Base-by-base conservation (phyloP, 129 eudicot genomes). In the Centrapalus pauciflorus region DNA sequence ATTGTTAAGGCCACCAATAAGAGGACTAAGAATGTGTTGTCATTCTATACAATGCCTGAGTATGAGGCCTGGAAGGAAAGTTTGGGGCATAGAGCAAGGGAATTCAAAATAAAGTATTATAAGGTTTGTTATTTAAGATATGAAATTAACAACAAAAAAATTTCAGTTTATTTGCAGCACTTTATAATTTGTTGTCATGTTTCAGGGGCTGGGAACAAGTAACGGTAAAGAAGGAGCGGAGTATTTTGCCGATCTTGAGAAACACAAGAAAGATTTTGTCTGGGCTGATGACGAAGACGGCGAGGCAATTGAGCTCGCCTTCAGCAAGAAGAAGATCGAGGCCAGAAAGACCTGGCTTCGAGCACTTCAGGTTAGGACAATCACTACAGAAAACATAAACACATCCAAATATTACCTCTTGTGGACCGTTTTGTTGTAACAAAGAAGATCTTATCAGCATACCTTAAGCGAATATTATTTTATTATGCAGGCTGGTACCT, bases 161-260 rank as follows among this genome's bases (percentile, higher is more conserved):
- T 1, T 35, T n/a, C n/a, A n/a, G 54, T 52, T 28, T 4, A 46
- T 19, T 56, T 49, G 32, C 45, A 16, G 1, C 11, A 24, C 27
- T 51, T 5, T 6, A 9, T 29, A 38, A 16, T 27, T 57, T 23
- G 63, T 45, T 1, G 30, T 21, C 23, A 35, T 37, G 30, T 74
- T 58, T 35, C 71, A 93, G 98, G 98, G 98, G 80, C 57, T 93
- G 95, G 98, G 98, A 48, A 93, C 98, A 25, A 93, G 98, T 80
- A 79, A 77, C 2, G 30, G 72, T 10, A 61, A 77, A 59, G 98
- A 93, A 80, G 98, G 84, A 1, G 84, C 79, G 8, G 88, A 86
- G 40, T 93, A 93, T 63, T 93, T 89, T 61, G 19, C 65, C 10
- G 96, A 82, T 79, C 89, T 93, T 63, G 77, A 65, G 1, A 86